Evolutionary conservation across 768 basidiomycete genomes (phyloP).

Genomic region (Suillus placidus): DNA sequence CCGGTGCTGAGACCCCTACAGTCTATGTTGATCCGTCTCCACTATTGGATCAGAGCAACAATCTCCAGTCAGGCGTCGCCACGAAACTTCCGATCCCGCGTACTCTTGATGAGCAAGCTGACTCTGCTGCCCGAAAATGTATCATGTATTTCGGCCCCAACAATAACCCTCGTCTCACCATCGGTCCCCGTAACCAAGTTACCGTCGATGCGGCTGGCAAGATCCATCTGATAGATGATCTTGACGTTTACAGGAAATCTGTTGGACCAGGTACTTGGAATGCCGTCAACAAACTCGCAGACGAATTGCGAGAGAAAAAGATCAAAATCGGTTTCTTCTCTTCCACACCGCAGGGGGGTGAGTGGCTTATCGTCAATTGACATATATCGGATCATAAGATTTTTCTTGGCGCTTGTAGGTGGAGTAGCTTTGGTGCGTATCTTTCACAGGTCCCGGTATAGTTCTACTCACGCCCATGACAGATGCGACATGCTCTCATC

Average conservation of each 20-base stretch:
- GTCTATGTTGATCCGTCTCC: constrained; percentile 64
- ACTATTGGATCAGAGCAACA: constrained; percentile 42
- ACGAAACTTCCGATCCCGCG: constrained; percentile 72
- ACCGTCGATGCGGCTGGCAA: constrained; percentile 85
- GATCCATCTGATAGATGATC: constrained; percentile 83
- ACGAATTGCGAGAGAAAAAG: constrained; percentile 84
- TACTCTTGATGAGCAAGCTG: constrained; percentile 82
- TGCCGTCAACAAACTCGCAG: constrained; percentile 77
- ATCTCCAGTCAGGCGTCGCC: constrained; percentile 47
- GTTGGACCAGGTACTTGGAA: constrained; percentile 80
- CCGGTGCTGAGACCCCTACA: constrained; percentile 77
- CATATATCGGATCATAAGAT: constrained; percentile 26
- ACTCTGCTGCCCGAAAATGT: constrained; percentile 84
- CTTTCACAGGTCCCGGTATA: constrained; percentile 17
- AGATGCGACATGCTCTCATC: constrained; percentile 95
- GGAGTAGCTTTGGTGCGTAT: constrained; percentile 87
- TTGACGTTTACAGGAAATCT: constrained; percentile 75
- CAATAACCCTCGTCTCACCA: constrained; percentile 82
- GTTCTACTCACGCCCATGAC: constrained; percentile 22
- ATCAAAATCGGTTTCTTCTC: constrained; percentile 93
- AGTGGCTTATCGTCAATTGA: constrained; percentile 24
- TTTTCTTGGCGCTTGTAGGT: constrained; percentile 47
- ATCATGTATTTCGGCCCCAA: constrained; percentile 81
- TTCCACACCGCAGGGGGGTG: constrained; percentile 93
- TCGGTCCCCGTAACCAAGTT: constrained; percentile 85